Base-by-base conservation (phyloP, 2,329 filamentous ascomycete species). In the Bretziella fagacearum region DNA sequence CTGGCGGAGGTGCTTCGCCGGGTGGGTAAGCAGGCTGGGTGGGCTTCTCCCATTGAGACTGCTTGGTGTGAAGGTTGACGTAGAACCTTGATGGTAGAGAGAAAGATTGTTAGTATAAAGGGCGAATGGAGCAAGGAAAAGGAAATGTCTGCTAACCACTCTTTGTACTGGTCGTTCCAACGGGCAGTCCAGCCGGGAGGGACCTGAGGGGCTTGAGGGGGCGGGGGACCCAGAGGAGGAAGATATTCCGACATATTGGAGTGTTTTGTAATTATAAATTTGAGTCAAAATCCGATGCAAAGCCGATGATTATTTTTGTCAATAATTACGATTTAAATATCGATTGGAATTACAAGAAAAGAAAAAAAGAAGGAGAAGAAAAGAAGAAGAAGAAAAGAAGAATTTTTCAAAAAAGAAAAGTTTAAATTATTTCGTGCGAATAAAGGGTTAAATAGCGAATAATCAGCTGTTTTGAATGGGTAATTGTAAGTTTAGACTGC, bases 1-100 rank as follows among this genome's bases (percentile, higher is more conserved):
- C 81, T 4, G 68, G 61, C 67, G 65, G 46, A 58, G 56, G 49
- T 22, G 44, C 55, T 23, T 58, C 60, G 23, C 59, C 61, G 6
- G 69, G 62, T 13, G 72, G 68, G 53, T 74, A 72, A 45, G 77
- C 76, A 36, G 82, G 79, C 46, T 70, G 70, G 30, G 77, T 84
- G 15, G 86, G 86, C 55, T 76, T 80, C 3, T 93, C 82, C 87
- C 87, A 95, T 70, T 89, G 82, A 4, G 87, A 93, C 59, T 81
- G 72, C 57, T 91, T 91, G 53, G 86, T 94, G 62, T 79, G 74
- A 52, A 82, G 74, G 65, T 95, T 91, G 51, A 94, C 82, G 65
- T 83, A 95, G 73, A 91, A 94, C 80, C 81, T 85, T n/a, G n/a
- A n/a, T n/a, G 53, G 6, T 26, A 18, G 5, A 13, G 40, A 26